Percentiles rank a stretch among this genome's conserved stretches.
These are phyloP conservation scores for Thelonectria blattea DNA, from an alignment of 2,329 filamentous ascomycete species.

Conservation along the genomic window DNA sequence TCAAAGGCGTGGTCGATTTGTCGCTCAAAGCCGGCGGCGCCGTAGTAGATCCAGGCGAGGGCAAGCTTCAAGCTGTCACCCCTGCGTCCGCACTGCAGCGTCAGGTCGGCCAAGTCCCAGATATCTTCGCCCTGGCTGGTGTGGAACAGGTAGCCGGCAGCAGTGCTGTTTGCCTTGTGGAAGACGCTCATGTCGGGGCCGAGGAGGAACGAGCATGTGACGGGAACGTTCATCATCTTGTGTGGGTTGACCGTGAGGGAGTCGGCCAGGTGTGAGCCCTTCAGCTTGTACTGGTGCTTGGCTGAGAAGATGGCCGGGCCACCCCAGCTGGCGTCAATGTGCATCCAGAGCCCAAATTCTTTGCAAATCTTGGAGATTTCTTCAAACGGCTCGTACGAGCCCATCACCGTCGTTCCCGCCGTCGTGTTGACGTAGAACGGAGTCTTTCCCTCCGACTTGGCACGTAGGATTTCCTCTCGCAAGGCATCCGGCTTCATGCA, in stretches of 20 bases:
- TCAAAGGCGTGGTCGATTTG: slow-evolving; percentile 77
- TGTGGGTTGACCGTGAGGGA: slow-evolving; percentile 91
- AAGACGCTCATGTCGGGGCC: slow-evolving; percentile 78
- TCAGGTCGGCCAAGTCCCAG: slow-evolving; percentile 91
- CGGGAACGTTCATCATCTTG: slow-evolving; percentile 93
- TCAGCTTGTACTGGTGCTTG: slow-evolving; percentile 67
- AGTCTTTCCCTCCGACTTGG: slow-evolving; percentile 72
- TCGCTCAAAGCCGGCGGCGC: slow-evolving; percentile 71
- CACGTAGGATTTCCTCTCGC: slow-evolving; percentile 64
- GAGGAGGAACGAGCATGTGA: slow-evolving; percentile 90
- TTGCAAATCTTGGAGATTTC: slow-evolving; percentile 74
- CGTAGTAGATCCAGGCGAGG: slow-evolving; percentile 89
- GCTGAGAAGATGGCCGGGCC: slow-evolving; percentile 80
- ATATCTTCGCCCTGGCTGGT: slow-evolving; percentile 62
- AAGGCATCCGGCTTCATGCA: slow-evolving; percentile 74
- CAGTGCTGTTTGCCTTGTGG: slow-evolving; percentile 82
- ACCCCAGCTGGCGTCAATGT: slow-evolving; percentile 93
- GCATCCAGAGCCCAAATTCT: slow-evolving; percentile 81
- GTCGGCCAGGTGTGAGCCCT: slow-evolving; percentile 76
- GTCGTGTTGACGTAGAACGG: slow-evolving; percentile 97
- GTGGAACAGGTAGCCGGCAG: slow-evolving; percentile 87
- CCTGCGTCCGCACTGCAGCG: slow-evolving; percentile 88
- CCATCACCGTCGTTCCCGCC: slow-evolving; percentile 90
- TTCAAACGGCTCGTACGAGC: slow-evolving; percentile 82
- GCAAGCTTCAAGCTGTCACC: slow-evolving; percentile 89